A percentile compares a stretch with the other conserved stretches of the same genome.
phyloP scores from a whole-genome alignment of 192 early-diverging fungal species.

The Coemansia sp. region DNA sequence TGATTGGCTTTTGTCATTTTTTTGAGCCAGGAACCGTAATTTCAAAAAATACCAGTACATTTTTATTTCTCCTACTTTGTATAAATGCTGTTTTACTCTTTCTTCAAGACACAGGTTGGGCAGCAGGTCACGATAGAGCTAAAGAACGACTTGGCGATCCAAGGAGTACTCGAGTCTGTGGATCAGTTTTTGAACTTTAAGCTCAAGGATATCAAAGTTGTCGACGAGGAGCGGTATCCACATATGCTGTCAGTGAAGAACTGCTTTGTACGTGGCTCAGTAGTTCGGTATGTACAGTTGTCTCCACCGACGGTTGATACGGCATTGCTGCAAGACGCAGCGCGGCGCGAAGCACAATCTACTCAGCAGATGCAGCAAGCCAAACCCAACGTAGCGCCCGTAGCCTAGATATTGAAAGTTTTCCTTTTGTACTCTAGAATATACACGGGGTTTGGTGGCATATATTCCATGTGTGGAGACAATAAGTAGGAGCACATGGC shows the following conservation, averaged over 20 bases:
- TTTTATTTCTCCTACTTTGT: neutral
- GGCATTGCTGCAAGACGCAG: slow-evolving; percentile 94
- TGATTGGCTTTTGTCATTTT: neutral
- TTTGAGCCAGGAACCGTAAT: neutral
- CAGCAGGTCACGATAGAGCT: slow-evolving; percentile 95
- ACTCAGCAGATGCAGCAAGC: slow-evolving; percentile 42
- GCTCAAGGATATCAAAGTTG: slow-evolving; percentile 87
- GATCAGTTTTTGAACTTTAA: slow-evolving; percentile 99
- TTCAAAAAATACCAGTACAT: neutral
- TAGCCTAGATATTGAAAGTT: neutral
- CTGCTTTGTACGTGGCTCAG: slow-evolving; percentile 99
- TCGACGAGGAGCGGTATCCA: slow-evolving; percentile 85
- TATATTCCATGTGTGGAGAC: neutral
- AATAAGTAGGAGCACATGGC: neutral
- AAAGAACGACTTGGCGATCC: slow-evolving; percentile 96
- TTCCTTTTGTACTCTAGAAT: neutral
- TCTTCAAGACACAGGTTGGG: slow-evolving; percentile 99
- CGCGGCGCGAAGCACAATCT: slow-evolving; percentile 83
- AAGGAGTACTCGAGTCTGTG: slow-evolving; percentile 92
- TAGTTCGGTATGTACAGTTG: slow-evolving; percentile 95
- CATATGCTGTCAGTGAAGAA: slow-evolving; percentile 99
- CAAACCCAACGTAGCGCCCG: slow-evolving; percentile 25
- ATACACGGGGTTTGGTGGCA: neutral
- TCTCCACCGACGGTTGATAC: slow-evolving; percentile 90
- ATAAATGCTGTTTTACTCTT: slow-evolving; percentile 95